These are phyloP conservation scores for Neurospora sp. DNA, from an alignment of 2,329 filamentous ascomycete genomes.

Conservation along the genomic window DNA sequence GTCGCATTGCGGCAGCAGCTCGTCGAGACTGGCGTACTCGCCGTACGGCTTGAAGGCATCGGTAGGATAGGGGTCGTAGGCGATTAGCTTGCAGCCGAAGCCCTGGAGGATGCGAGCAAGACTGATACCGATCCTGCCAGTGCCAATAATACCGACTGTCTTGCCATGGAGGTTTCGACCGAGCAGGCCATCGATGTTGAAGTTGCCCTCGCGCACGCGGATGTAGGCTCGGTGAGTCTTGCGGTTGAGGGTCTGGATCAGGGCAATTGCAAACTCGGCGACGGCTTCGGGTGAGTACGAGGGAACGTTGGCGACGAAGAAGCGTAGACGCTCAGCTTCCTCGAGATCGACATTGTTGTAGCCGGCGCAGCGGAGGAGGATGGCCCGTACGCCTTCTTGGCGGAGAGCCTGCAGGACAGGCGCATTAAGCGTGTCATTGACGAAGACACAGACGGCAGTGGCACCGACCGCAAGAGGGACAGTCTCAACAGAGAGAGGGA, in stretches of 20 bases:
- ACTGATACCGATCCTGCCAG: constrained; percentile 55
- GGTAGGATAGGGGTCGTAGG: constrained; percentile 47
- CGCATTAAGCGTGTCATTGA: constrained; percentile 50
- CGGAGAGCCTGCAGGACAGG: constrained; percentile 42
- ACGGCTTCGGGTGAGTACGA: constrained; percentile 61
- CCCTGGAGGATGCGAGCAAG: constrained; percentile 53
- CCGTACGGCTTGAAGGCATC: constrained; percentile 40
- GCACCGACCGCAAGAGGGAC: constrained; percentile 41
- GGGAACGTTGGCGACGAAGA: constrained; percentile 58
- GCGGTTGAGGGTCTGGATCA: constrained; percentile 58
- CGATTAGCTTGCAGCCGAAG: constrained; percentile 54
- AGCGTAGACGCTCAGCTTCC: constrained; percentile 40
- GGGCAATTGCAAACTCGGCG: constrained; percentile 58
- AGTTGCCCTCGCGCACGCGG: constrained; percentile 59
- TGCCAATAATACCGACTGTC: constrained; percentile 57
- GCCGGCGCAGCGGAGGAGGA: constrained; percentile 58
- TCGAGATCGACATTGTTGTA: constrained; percentile 58
- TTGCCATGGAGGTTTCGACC: constrained; percentile 53
- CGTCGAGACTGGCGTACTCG: constrained; percentile 42
- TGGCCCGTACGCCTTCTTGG: constrained; percentile 40
- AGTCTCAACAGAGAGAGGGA: constrained; percentile 46
- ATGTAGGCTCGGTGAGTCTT: constrained; percentile 60
- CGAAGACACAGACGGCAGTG: constrained; percentile 56
- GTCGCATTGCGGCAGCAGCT: constrained; percentile 46
- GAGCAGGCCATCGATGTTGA: constrained; percentile 53